Base-by-base conservation (phyloP, 106 monocot genomes). In the Acorus gramineus region DNA sequence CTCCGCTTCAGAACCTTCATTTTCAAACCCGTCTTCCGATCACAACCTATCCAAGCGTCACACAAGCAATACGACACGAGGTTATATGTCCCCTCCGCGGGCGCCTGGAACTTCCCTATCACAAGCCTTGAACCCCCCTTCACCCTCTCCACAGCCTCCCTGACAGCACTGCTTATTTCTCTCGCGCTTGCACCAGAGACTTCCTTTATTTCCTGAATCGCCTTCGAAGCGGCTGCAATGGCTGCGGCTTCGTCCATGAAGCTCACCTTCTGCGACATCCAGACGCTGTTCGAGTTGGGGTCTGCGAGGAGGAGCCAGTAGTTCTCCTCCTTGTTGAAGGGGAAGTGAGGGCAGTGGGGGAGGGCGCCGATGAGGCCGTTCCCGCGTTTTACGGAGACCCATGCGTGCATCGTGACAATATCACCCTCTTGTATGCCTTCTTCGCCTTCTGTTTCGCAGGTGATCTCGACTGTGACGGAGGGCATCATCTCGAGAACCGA, bases 371-470 rank as follows among this genome's bases (percentile, higher is more conserved):
- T 76, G 0, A 86, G 63, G 54, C 90, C 84, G 57, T 90, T 96
- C 52, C 73, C 57, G 2, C 95, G 86, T 7, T 59, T 57, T 55
- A 96, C 75, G 5, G 77, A 76, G 4, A 96, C 77, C 95, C 95
- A 96, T 11, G 95, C 82, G 66, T 80, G 77, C 87, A 96, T 85
- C 4, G 95, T 86, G 12, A 96, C 90, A 7, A 96, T 46, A 45
- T 96, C 95, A 49, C 90, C 87, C 62, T 90, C 90, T 76, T 96
- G 95, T n/a, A 96, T 82, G 13, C 87, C 87, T 64, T 96, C 86
- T 77, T 95, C 95, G 8, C 95, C 95, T 78, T 95, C 95, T 0
- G 95, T 96, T 61, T 90, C 90, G 57, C 84, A 85, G 8, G 84
- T 81, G 46, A 96, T 78, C 5, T 96, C 95, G 0, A 90, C 61